These are phyloP conservation scores for Daucus carota DNA, from an alignment of 129 eudicot genomes.

Conservation along the genomic window DH1_v3.0 NC_030383.2:54625001-54625500, in stretches of 20 bases:
- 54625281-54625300: not conserved
- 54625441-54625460: not conserved
- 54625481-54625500: too few species aligned
- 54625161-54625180: conserved; percentile 21
- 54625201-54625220: conserved; percentile 30
- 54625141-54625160: conserved; percentile 22
- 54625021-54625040: not conserved
- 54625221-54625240: conserved; percentile 1
- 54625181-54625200: conserved; percentile 9
- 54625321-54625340: too few species aligned
- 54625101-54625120: conserved; percentile 14
- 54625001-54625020: not conserved
- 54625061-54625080: conserved; percentile 34
- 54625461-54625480: not conserved
- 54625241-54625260: not conserved
- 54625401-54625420: not conserved
- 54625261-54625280: not conserved
- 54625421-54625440: not conserved
- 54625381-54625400: not conserved
- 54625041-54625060: not conserved
- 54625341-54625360: too few species aligned
- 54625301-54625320: not conserved
- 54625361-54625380: not conserved
- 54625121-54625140: conserved; percentile 29
- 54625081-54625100: conserved; percentile 8